Evolutionary conservation across 495 filamentous ascomycete species (phyloP).

Genomic region (Tetracladium marchalianum): DNA sequence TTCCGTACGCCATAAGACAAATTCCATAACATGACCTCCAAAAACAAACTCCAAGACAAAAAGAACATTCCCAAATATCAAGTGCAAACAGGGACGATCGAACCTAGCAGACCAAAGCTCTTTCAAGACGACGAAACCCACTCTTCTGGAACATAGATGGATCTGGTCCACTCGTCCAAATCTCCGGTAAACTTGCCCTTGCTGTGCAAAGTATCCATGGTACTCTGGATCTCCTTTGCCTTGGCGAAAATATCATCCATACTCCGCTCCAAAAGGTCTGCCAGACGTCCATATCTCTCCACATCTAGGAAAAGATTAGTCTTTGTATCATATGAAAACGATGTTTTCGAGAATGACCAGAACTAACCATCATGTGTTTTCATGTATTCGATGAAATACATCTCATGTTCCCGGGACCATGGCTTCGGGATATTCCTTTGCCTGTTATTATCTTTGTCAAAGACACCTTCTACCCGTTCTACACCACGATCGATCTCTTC

Average conservation of each 20-base stretch:
- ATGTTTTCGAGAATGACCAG: not conserved
- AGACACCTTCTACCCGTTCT: not conserved
- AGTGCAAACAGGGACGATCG: no score
- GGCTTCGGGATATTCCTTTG: not conserved
- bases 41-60: no score
- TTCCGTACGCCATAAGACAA: no score
- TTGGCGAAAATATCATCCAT: conserved; percentile 15
- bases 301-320: not conserved
- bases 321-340: not conserved
- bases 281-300: conserved; percentile 7
- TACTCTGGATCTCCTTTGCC: conserved; percentile 11
- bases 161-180: conserved; percentile 11
- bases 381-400: conserved; percentile 1
- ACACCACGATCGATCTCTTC: not conserved
- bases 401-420: not conserved
- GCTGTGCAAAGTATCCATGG: conserved; percentile 8
- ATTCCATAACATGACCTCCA: no score
- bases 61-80: no score
- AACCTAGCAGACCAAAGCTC: no score
- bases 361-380: not conserved
- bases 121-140: no score
- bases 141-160: conserved; percentile 2
- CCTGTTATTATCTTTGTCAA: not conserved
- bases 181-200: conserved; percentile 1
- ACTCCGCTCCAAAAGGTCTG: not conserved